phyloP scores from a whole-genome alignment of 192 early-diverging fungal genomes.

The Helicostylum pulchrum region DNA sequence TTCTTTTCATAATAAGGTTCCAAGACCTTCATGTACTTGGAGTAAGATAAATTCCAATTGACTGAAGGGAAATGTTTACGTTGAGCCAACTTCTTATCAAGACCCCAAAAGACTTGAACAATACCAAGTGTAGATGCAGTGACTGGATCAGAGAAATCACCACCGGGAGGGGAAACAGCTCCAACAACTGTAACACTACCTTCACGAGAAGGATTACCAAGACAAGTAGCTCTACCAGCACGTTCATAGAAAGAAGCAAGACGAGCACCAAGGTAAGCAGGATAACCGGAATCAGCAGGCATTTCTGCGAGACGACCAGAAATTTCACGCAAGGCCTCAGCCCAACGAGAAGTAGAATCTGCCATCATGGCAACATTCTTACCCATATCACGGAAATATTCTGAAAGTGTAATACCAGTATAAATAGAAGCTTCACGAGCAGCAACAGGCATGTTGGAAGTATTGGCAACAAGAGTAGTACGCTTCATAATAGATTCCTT shows the following conservation, averaged over 20 bases:
- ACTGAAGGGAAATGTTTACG: slow-evolving; percentile 99
- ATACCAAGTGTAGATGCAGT: slow-evolving; percentile 96
- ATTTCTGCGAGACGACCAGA: slow-evolving; percentile 99
- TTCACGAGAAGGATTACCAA: slow-evolving; percentile 90
- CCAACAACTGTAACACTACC: slow-evolving; percentile 98
- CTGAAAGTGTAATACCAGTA: slow-evolving; percentile 98
- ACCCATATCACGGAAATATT: slow-evolving; percentile 99
- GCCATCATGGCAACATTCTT: slow-evolving; percentile 99
- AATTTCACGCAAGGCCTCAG: slow-evolving; percentile 99
- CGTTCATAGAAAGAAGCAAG: slow-evolving; percentile 99
- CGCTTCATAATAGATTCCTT: slow-evolving; percentile 99
- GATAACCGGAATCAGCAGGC: slow-evolving; percentile 98
- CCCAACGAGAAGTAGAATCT: slow-evolving; percentile 99
- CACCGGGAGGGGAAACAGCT: slow-evolving; percentile 99
- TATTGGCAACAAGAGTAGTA: slow-evolving; percentile 98
- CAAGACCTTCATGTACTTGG: slow-evolving; percentile 97
- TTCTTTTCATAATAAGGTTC: slow-evolving; percentile 93
- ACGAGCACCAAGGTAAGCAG: slow-evolving; percentile 96
- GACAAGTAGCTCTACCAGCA: slow-evolving; percentile 94
- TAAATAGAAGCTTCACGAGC: slow-evolving; percentile 99
- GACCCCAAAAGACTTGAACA: slow-evolving; percentile 99
- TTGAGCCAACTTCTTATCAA: slow-evolving; percentile 99
- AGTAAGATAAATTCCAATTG: slow-evolving; percentile 97
- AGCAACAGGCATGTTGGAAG: slow-evolving; percentile 99
- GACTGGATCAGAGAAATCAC: slow-evolving; percentile 99